A percentile compares a stretch with the other conserved stretches of the same genome.
These are phyloP conservation scores for Penicillium crustosum DNA, from an alignment of 2,329 filamentous ascomycete genomes.

Conservation along the genomic window DNA sequence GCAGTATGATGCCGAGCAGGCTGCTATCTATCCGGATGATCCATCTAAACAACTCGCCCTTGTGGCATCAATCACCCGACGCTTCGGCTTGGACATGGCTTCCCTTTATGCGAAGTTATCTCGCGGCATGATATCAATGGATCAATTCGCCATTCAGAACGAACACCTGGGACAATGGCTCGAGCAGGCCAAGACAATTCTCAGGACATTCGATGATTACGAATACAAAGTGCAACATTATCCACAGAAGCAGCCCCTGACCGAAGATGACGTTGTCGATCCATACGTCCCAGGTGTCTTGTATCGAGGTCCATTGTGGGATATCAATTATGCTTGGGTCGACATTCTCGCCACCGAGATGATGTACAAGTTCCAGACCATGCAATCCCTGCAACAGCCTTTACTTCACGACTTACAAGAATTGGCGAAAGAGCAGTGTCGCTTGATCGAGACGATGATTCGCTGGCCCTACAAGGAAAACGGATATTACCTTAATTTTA, in stretches of 20 bases:
- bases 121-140: conserved; percentile 62
- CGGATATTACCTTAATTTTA: conserved; percentile 69
- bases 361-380: conserved; percentile 76
- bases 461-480: conserved; percentile 68
- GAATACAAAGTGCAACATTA: conserved; percentile 65
- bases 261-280: conserved; percentile 68
- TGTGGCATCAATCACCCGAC: conserved; percentile 63
- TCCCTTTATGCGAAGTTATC: conserved; percentile 70
- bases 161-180: conserved; percentile 49
- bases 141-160: conserved; percentile 66
- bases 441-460: conserved; percentile 76
- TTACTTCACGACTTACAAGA: conserved; percentile 56
- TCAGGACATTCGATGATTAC: conserved; percentile 65
- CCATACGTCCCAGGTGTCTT: conserved; percentile 70
- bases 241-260: conserved; percentile 52
- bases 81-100: conserved; percentile 78
- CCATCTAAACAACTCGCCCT: conserved; percentile 67
- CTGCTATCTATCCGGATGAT: conserved; percentile 60
- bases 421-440: conserved; percentile 69
- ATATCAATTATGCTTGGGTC: conserved; percentile 70
- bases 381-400: conserved; percentile 55
- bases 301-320: conserved; percentile 68
- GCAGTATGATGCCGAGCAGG: conserved; percentile 62
- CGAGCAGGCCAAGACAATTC: conserved; percentile 46
- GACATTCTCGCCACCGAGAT: conserved; percentile 77